These are phyloP conservation scores for Triticum monococcum DNA, from an alignment of 176 grass and related monocot genomes.

Conservation along the genomic window DNA sequence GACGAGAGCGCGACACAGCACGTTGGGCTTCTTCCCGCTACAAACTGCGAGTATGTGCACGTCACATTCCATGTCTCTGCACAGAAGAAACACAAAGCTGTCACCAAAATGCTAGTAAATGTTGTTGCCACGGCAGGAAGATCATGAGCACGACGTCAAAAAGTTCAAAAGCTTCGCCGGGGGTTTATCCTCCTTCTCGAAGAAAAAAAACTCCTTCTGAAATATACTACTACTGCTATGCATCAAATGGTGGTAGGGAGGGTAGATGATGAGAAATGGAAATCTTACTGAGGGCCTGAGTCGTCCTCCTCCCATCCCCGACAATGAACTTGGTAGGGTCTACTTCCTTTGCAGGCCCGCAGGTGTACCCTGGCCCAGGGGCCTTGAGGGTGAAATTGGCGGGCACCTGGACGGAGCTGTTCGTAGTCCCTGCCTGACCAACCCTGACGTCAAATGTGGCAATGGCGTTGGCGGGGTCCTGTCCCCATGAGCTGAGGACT, in stretches of 20 bases:
- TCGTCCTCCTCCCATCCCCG: constrained; percentile 63
- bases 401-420: constrained; percentile 48
- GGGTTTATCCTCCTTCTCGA: too few species aligned
- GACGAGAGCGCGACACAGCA: constrained; percentile 82
- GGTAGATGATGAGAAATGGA: background rate
- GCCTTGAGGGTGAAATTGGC: constrained; percentile 49
- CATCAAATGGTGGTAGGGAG: background rate
- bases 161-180: background rate
- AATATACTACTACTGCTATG: background rate
- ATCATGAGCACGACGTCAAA: background rate
- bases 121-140: background rate
- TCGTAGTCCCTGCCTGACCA: constrained; percentile 69
- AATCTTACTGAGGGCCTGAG: constrained; percentile 61
- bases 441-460: constrained; percentile 66
- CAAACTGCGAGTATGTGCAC: constrained; percentile 75
- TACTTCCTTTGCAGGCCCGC: constrained; percentile 53
- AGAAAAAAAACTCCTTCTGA: background rate
- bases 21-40: constrained; percentile 54
- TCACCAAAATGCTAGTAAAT: background rate
- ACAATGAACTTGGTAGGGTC: constrained; percentile 58
- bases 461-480: constrained; percentile 60
- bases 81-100: constrained; percentile 10
- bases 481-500: constrained; percentile 59
- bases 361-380: constrained; percentile 79
- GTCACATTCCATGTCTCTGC: constrained; percentile 87